Evolutionary conservation across 768 basidiomycete genomes (phyloP).

Genomic region (Boletus rubescentipes): DNA sequence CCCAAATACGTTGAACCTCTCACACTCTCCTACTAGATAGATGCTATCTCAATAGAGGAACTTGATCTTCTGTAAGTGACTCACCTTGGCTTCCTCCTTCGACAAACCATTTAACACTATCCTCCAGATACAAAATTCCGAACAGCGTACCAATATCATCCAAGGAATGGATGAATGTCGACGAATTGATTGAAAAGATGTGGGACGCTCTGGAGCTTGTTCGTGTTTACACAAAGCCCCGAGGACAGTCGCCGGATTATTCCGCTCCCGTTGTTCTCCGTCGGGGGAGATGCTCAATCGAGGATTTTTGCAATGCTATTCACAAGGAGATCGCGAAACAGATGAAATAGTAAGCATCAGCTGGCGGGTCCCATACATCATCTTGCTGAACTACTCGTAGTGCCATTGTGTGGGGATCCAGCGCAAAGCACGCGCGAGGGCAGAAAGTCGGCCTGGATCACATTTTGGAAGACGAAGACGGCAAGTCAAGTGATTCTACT

Average conservation of each 20-base stretch:
- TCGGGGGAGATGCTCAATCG: constrained; percentile 60
- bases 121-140: constrained; percentile 84
- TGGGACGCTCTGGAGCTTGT: constrained; percentile 92
- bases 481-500: constrained; percentile 38
- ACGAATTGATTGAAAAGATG: constrained; percentile 91
- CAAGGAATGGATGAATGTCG: constrained; percentile 93
- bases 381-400: constrained; percentile 37
- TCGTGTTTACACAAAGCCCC: constrained; percentile 95
- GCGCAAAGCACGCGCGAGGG: constrained; percentile 95
- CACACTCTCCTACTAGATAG: constrained; percentile 56
- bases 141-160: constrained; percentile 94
- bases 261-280: constrained; percentile 84
- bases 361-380: not conserved
- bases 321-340: constrained; percentile 98
- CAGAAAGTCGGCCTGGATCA: constrained; percentile 94
- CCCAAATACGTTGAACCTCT: not conserved
- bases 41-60: constrained; percentile 98
- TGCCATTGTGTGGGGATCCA: constrained; percentile 92
- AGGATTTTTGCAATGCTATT: constrained; percentile 90
- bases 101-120: not conserved
- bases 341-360: constrained; percentile 80
- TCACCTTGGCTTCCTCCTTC: constrained; percentile 5
- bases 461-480: constrained; percentile 85
- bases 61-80: constrained; percentile 75
- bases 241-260: constrained; percentile 90